A percentile compares a stretch with the other conserved stretches of the same genome.
These are phyloP conservation scores for Ustilago sp. DNA, from an alignment of 1,284 basidiomycete species.

Conservation along the genomic window DNA sequence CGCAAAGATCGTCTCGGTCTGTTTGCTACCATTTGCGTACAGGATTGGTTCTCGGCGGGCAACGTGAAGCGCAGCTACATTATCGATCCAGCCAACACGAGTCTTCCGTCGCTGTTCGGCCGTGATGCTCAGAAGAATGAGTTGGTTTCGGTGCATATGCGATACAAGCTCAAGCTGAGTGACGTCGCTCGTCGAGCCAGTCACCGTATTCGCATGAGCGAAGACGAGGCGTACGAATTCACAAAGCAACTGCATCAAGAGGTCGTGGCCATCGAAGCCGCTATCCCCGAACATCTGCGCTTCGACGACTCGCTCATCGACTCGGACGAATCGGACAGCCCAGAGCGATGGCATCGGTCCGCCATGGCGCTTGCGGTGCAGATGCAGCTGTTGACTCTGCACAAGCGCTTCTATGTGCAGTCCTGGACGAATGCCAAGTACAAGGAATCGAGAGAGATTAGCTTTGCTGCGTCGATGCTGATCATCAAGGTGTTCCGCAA, in stretches of 20 bases:
- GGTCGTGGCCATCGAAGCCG: slow-evolving; percentile 43
- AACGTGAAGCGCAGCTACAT: slow-evolving; percentile 51
- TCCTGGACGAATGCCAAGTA: slow-evolving; percentile 59
- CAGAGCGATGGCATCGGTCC: slow-evolving; percentile 34
- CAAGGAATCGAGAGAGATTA: slow-evolving; percentile 59
- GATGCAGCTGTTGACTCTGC: slow-evolving; percentile 43
- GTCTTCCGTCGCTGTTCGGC: slow-evolving; percentile 46
- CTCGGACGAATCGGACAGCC: slow-evolving; percentile 28
- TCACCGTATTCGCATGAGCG: slow-evolving; percentile 47
- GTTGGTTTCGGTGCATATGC: slow-evolving; percentile 33
- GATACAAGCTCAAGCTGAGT: slow-evolving; percentile 45
- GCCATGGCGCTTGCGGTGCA: slow-evolving; percentile 38
- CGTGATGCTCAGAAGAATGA: slow-evolving; percentile 46
- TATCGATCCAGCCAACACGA: slow-evolving; percentile 49
- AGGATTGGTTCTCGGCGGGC: slow-evolving; percentile 55
- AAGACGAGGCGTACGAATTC: slow-evolving; percentile 51
- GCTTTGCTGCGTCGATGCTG: slow-evolving; percentile 53
- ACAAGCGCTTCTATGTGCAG: slow-evolving; percentile 64
- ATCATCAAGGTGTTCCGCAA: slow-evolving; percentile 60
- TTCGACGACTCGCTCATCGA: slow-evolving; percentile 53
- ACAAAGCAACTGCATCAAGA: slow-evolving; percentile 58
- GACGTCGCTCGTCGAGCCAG: slow-evolving; percentile 53
- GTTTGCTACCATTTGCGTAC: slow-evolving; percentile 45
- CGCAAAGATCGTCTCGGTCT: slow-evolving; percentile 52
- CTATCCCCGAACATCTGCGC: slow-evolving; percentile 44